A percentile compares a stretch with the other conserved stretches of the same genome.
Evolutionary conservation across 2,329 filamentous ascomycete species (phyloP).

Genomic region (Harringtonia lauricola): DNA sequence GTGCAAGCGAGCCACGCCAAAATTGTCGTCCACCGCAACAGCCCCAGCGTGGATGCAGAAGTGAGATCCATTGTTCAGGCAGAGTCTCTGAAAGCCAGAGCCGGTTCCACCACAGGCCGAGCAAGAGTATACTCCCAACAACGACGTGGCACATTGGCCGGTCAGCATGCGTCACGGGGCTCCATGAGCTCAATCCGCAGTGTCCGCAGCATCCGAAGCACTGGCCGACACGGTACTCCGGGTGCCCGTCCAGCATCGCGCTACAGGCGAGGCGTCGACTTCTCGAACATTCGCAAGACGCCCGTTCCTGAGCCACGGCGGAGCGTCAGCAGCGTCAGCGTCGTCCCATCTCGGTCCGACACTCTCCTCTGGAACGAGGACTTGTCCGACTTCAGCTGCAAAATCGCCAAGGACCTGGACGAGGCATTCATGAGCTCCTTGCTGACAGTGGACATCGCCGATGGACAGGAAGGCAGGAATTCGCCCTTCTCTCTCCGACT

Average conservation of each 20-base stretch:
- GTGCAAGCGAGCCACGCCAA: conserved; percentile 50
- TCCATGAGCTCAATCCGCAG: conserved; percentile 37
- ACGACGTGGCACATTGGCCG: conserved; percentile 17
- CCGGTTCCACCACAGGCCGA: conserved; percentile 5
- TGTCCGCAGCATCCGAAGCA: conserved; percentile 9
- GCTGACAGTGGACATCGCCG: conserved; percentile 17
- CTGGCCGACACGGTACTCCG: conserved; percentile 23
- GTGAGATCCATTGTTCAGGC: conserved; percentile 19
- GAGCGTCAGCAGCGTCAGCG: conserved; percentile 5
- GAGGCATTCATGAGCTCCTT: conserved; percentile 73
- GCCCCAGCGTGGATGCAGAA: conserved; percentile 20
- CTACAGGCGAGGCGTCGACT: conserved; percentile 43
- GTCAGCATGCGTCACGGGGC: conserved; percentile 21
- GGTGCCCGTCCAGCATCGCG: conserved; percentile 32
- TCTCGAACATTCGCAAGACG: conserved; percentile 35
- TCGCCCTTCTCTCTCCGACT: conserved; percentile 32
- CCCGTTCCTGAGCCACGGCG: conserved; percentile 10
- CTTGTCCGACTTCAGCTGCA: conserved; percentile 70
- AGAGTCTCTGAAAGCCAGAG: conserved; percentile 7
- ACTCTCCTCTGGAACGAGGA: conserved; percentile 53
- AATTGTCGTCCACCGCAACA: conserved; percentile 54
- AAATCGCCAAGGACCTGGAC: conserved; percentile 82
- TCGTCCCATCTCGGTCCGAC: conserved; percentile 1
- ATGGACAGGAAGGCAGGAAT: conserved; percentile 17
- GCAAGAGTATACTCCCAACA: conserved; percentile 18